Evolutionary conservation across 2,329 filamentous ascomycete species (phyloP), one percentile per base, ranked within the genome.

Genomic region (Microthyrium microscopicum): DNA sequence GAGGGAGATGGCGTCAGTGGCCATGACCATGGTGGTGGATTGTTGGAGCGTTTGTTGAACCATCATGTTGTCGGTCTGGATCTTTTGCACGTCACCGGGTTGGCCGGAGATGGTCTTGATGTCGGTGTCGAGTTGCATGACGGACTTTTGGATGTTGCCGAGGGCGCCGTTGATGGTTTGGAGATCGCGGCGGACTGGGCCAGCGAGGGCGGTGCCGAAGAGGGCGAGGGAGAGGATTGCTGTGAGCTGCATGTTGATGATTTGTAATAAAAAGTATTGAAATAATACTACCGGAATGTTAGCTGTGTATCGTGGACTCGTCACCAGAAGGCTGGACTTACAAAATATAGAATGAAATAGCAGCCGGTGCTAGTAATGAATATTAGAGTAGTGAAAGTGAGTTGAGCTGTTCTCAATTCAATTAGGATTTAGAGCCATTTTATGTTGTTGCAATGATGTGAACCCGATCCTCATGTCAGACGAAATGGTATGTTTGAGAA

Each of bases 41-140:
- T 29, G n/a, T 6, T 12, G 13, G 26, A 29, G 13, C n/a, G 26
- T 6, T 15, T 29, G 7, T 15, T 29, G 26, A 15, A 29, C 26
- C 7, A 16, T 16, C n/a, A 6, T 29, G 26, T 12, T 7, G 13
- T 29, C 6, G 26, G 26, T 16, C 13, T 6, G 6, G 26, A 29
- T 6, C 7, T 6, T 6, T 7, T 6, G n/a, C 17, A 29, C 7
- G 8, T 29, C n/a, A 16, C n/a, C 26, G 7, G 6, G 7, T 12
- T 29, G n/a, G 26, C 26, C 26, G 26, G 13, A 13, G 26, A 29
- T 13, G 26, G 26, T 16, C 13, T 29, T 29, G 26, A 29, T 16
- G 26, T 12, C 7, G 26, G 26, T 29, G 26, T 29, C 26, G 26
- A 29, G 26, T 12, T 6, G 8, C 6, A 7, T 7, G 26, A 29